phyloP scores from a whole-genome alignment of 2,329 filamentous ascomycete species.

The Talaromyces islandicus region DNA sequence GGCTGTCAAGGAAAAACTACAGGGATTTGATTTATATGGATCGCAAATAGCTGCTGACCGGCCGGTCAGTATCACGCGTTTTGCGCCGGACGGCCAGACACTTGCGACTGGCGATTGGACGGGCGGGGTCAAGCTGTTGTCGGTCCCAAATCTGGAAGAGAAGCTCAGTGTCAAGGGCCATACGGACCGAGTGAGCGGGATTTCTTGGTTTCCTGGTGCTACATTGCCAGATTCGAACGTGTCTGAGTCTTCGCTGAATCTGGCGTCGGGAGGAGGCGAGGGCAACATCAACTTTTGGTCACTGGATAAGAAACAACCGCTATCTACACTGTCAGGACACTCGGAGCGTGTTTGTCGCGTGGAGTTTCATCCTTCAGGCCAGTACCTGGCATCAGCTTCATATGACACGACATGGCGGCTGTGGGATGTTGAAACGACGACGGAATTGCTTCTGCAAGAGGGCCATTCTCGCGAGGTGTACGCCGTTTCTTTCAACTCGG shows the following conservation, averaged over 20 bases:
- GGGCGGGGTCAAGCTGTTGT: constrained; percentile 78
- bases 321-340: constrained; percentile 78
- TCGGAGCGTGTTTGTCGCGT: constrained; percentile 81
- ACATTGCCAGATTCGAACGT: constrained; percentile 67
- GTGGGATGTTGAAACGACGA: constrained; percentile 84
- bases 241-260: constrained; percentile 68
- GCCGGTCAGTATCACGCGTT: constrained; percentile 84
- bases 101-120: constrained; percentile 92
- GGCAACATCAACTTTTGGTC: constrained; percentile 88
- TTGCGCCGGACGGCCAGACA: constrained; percentile 76
- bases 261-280: constrained; percentile 87
- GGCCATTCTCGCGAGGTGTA: constrained; percentile 94
- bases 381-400: constrained; percentile 84
- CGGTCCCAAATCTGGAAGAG: constrained; percentile 74
- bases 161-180: constrained; percentile 75
- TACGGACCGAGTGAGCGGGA: constrained; percentile 79
- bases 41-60: constrained; percentile 77
- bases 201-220: constrained; percentile 83
- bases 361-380: constrained; percentile 89
- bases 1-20: constrained; percentile 73
- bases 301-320: constrained; percentile 74
- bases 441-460: constrained; percentile 82
- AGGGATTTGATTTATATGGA: constrained; percentile 82
- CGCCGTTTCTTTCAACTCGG: constrained; percentile 79
- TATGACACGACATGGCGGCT: constrained; percentile 96